Percentiles rank a stretch among this genome's conserved stretches.
phyloP scores from a whole-genome alignment of 495 filamentous ascomycete species.

The Venustampulla echinocandica region DNA sequence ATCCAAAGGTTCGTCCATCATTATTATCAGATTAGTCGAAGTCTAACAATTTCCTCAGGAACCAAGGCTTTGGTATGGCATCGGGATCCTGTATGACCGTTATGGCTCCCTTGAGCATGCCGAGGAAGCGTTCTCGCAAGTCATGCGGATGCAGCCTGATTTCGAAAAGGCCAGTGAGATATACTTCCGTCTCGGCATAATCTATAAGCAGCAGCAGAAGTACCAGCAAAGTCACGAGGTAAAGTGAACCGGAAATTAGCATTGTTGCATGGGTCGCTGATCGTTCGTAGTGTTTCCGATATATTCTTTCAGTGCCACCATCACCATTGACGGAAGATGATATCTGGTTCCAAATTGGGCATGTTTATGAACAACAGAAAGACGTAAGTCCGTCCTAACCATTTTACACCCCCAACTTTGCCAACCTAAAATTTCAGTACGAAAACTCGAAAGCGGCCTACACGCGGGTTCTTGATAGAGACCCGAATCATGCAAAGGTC shows the following conservation, averaged over 20 bases:
- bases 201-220: constrained; percentile 98
- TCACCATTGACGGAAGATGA: constrained; percentile 93
- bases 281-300: constrained; percentile 77
- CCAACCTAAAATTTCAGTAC: constrained; percentile 51
- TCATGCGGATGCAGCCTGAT: constrained; percentile 97
- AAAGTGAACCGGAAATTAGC: constrained; percentile 25
- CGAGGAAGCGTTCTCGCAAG: constrained; percentile 96
- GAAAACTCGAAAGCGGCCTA: constrained; percentile 89
- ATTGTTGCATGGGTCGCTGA: constrained; percentile 21
- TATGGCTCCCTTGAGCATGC: constrained; percentile 97
- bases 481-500: constrained; percentile 96
- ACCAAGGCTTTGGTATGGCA: constrained; percentile 97
- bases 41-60: constrained; percentile 50
- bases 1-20: constrained; percentile 69
- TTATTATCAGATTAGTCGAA: not conserved
- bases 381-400: constrained; percentile 56
- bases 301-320: constrained; percentile 90
- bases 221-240: constrained; percentile 89
- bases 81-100: constrained; percentile 94
- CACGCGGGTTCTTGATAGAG: constrained; percentile 82
- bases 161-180: constrained; percentile 99
- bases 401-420: not conserved
- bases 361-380: constrained; percentile 98
- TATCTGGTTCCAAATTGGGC: constrained; percentile 99
- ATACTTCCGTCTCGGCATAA: constrained; percentile 96